phyloP scores from a whole-genome alignment of 106 monocot genomes.

The Dendrobium huoshanense region DNA sequence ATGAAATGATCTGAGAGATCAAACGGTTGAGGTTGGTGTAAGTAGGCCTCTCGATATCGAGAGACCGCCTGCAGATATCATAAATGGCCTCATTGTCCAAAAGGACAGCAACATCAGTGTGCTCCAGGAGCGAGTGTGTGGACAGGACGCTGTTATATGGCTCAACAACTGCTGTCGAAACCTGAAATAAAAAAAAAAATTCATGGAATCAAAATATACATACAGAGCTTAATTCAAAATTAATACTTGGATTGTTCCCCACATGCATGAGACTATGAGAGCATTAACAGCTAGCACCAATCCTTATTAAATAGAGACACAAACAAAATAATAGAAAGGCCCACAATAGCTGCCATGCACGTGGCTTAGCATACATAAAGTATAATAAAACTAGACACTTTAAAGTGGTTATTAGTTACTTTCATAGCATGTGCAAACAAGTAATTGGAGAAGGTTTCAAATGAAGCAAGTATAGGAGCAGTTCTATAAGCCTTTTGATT shows the following conservation, averaged over 20 bases:
- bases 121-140: constrained; percentile 84
- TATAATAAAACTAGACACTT: background rate
- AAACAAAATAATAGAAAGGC: constrained; percentile 4
- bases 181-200: constrained; percentile 29
- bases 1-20: constrained; percentile 84
- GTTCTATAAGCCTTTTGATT: too few relatives aligned
- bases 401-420: background rate
- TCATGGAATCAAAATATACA: background rate
- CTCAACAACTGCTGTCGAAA: constrained; percentile 88
- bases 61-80: constrained; percentile 68
- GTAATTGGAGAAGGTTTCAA: too few relatives aligned
- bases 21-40: constrained; percentile 83
- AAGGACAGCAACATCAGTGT: constrained; percentile 82
- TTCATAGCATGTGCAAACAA: background rate
- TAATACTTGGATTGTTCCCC: background rate
- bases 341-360: constrained; percentile 1
- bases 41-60: constrained; percentile 84
- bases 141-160: constrained; percentile 90
- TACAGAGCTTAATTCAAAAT: background rate
- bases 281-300: background rate
- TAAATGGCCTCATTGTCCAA: constrained; percentile 87
- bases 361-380: background rate
- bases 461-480: too few relatives aligned
- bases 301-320: background rate
- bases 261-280: background rate